Conservation (phyloP, 305 asterid species). For the Nicotiana rustica region DNA sequence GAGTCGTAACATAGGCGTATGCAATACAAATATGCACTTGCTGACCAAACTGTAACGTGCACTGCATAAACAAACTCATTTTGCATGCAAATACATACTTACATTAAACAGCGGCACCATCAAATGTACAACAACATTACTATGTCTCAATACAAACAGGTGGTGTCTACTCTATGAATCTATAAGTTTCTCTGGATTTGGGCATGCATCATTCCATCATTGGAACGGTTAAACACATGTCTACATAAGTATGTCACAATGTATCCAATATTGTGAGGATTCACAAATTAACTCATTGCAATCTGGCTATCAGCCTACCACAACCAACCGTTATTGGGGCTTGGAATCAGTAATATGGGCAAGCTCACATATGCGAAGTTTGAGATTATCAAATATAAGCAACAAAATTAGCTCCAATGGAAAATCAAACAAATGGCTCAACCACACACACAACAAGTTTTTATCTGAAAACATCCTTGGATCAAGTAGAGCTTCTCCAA, state of each 20-base stretch:
- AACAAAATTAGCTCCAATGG: constrained; percentile 3
- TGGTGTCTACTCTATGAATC: not conserved
- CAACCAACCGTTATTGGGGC: not conserved
- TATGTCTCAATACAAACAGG: not conserved
- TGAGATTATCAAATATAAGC: constrained; percentile 2
- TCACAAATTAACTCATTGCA: not conserved
- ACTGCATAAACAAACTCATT: not conserved
- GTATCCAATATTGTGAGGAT: constrained; percentile 5
- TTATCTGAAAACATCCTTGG: constrained; percentile 10
- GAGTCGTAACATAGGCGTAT: not conserved
- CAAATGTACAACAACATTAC: constrained; percentile 11
- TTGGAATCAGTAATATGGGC: not conserved
- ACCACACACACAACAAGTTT: not conserved
- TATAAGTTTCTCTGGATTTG: not conserved
- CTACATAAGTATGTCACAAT: not conserved
- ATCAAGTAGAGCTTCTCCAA: constrained; percentile 23
- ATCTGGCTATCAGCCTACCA: not conserved
- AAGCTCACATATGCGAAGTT: not conserved
- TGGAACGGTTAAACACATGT: not conserved
- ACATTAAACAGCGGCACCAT: not conserved
- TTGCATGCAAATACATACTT: not conserved
- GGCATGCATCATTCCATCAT: not conserved
- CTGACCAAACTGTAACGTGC: not conserved
- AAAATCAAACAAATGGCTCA: not conserved
- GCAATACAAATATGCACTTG: constrained; percentile 1